These are phyloP conservation scores for Microcos paniculata DNA, from an alignment of 345 rosid species.

Conservation along the genomic window DNA sequence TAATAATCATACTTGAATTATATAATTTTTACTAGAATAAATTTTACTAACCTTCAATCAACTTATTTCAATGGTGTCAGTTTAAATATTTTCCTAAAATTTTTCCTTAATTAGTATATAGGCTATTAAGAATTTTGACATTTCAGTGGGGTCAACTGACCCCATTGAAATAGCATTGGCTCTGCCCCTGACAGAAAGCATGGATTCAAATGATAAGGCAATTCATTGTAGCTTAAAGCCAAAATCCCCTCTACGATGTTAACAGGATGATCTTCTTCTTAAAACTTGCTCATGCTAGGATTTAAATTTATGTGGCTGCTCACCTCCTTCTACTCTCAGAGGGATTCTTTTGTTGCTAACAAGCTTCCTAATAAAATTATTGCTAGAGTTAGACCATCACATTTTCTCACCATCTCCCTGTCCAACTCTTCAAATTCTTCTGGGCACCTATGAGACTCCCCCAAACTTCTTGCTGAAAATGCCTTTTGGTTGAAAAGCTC, in stretches of 20 bases:
- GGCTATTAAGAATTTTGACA: no score
- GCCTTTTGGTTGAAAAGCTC: conserved; percentile 32
- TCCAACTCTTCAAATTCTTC: not conserved
- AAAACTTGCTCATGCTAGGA: not conserved
- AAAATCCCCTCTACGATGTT: conserved; percentile 12
- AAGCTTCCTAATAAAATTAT: conserved; percentile 10
- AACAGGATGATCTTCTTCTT: not conserved
- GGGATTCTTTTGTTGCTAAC: not conserved
- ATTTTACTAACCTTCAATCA: no score
- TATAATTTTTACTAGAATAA: no score
- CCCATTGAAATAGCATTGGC: no score
- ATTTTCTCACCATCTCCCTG: conserved; percentile 6
- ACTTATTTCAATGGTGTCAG: no score
- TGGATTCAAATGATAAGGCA: conserved; percentile 29
- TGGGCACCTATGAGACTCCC: no score
- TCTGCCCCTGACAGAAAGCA: conserved; percentile 36
- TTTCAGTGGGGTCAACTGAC: no score
- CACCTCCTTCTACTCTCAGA: not conserved
- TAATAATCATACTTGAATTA: no score
- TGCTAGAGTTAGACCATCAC: conserved; percentile 19
- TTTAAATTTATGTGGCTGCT: not conserved
- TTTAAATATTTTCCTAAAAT: no score
- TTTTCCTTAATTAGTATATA: no score
- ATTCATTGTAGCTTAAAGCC: no score
- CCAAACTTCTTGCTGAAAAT: not conserved